Conservation (phyloP, 352 stramenopile species). For the Globisporangium yorkense region DNA sequence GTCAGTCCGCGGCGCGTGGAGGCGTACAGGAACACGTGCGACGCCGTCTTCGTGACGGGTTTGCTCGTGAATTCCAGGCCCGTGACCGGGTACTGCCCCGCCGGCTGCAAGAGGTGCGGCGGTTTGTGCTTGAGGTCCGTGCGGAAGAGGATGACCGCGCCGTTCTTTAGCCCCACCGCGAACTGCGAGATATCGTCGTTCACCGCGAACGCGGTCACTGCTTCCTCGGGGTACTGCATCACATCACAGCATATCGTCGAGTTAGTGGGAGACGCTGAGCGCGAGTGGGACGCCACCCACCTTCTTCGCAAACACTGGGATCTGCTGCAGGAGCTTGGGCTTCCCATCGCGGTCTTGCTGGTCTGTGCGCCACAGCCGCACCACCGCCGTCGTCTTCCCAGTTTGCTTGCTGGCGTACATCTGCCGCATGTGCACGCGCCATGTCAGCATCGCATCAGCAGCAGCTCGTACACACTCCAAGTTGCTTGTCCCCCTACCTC, state of each 20-base stretch:
- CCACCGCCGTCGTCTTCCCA: constrained; percentile 65
- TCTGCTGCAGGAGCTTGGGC: constrained; percentile 81
- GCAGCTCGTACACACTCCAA: background rate
- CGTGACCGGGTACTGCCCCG: constrained; percentile 75
- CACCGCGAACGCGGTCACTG: constrained; percentile 80
- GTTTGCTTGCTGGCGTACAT: constrained; percentile 61
- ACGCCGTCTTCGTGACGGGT: constrained; percentile 48
- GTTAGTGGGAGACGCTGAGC: background rate
- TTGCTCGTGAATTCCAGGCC: constrained; percentile 77
- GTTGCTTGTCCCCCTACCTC: constrained; percentile 24
- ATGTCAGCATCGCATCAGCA: background rate
- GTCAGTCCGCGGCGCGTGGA: constrained; percentile 73
- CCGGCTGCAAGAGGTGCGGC: constrained; percentile 68
- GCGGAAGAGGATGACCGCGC: constrained; percentile 77
- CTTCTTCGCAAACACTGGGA: constrained; percentile 84
- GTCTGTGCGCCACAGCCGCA: constrained; percentile 86
- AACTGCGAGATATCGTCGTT: constrained; percentile 82
- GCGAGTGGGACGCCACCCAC: constrained; percentile 5
- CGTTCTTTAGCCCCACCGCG: constrained; percentile 75
- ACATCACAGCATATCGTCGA: background rate
- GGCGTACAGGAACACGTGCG: constrained; percentile 76
- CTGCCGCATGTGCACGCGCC: constrained; percentile 12
- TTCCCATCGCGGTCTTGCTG: constrained; percentile 83
- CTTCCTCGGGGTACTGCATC: constrained; percentile 69
- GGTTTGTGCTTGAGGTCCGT: constrained; percentile 76